A percentile compares a stretch with the other conserved stretches of the same genome.
These are phyloP conservation scores for Pseudogymnoascus sp. DNA, from an alignment of 2,329 filamentous ascomycete species.

Conservation along the genomic window DNA sequence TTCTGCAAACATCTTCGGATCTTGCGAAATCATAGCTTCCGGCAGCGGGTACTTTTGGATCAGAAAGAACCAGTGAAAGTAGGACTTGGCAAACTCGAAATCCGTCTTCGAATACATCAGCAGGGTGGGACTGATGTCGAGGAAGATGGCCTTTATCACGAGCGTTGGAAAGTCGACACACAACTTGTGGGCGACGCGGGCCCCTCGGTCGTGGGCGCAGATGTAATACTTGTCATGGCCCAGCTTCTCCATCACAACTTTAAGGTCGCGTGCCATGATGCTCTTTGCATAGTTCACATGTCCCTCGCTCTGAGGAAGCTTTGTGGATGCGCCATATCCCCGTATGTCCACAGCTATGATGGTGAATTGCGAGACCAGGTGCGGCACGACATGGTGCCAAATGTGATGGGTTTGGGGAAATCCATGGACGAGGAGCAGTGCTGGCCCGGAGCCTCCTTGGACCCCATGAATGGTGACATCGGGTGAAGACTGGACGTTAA, in stretches of 20 bases:
- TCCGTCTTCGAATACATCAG: conserved; percentile 43
- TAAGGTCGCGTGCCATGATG: conserved; percentile 42
- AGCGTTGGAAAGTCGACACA: conserved; percentile 37
- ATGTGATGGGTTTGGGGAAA: conserved; percentile 47
- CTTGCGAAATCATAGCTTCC: conserved; percentile 37
- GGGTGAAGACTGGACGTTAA: conserved; percentile 28
- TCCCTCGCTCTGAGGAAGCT: conserved; percentile 27
- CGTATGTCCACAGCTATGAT: conserved; percentile 43
- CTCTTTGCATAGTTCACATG: conserved; percentile 38
- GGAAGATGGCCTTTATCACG: conserved; percentile 34
- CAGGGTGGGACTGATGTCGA: conserved; percentile 50
- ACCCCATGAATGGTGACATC: conserved; percentile 40
- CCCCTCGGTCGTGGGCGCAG: conserved; percentile 51
- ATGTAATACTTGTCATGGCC: conserved; percentile 38
- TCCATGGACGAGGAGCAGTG: conserved; percentile 43
- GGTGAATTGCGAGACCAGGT: conserved; percentile 35
- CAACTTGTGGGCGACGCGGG: conserved; percentile 47
- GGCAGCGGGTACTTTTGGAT: conserved; percentile 46
- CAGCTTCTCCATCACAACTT: conserved; percentile 39
- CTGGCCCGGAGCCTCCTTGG: conserved; percentile 28
- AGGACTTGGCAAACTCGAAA: conserved; percentile 39
- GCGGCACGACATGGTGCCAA: conserved; percentile 41
- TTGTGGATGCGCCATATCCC: conserved; percentile 45
- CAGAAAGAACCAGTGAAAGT: conserved; percentile 55
- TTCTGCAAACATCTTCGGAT: conserved; percentile 35